Evolutionary conservation across 2,329 filamentous ascomycete species (phyloP).

Genomic region (Pyrenophora tritici-repentis): DNA sequence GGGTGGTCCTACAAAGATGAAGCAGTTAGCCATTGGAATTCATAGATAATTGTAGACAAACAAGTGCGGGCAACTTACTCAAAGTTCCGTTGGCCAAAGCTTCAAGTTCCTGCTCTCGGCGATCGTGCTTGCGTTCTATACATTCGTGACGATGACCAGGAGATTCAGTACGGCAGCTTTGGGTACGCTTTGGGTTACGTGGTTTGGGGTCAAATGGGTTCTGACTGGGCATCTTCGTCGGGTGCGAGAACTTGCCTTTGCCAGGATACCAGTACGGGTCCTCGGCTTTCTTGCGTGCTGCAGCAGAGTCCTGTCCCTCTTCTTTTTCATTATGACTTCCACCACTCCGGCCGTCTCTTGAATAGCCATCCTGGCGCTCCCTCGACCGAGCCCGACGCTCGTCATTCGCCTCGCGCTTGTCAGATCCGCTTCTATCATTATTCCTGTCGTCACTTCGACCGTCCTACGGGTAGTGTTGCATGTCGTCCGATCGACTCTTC

Average conservation of each 20-base stretch:
- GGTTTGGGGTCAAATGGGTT: neutral
- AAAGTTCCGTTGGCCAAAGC: neutral
- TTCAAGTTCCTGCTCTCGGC: conserved; percentile 2
- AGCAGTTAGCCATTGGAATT: neutral
- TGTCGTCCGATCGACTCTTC: too few relatives aligned
- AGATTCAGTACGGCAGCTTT: neutral
- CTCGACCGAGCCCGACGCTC: too few relatives aligned
- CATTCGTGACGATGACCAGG: neutral
- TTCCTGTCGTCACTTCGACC: too few relatives aligned
- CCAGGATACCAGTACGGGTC: conserved; percentile 1
- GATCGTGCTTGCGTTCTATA: conserved; percentile 3
- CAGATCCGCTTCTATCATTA: too few relatives aligned
- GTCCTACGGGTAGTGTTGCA: too few relatives aligned
- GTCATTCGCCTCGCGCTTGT: neutral
- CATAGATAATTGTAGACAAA: too few relatives aligned
- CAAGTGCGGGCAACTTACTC: neutral
- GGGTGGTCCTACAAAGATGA: neutral
- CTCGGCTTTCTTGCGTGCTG: neutral
- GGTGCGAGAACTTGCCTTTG: conserved; percentile 4
- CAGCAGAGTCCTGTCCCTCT: neutral
- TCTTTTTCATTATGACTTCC: neutral
- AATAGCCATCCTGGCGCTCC: too few relatives aligned
- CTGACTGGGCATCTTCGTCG: conserved; percentile 1
- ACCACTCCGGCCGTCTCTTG: too few relatives aligned
- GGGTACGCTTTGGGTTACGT: conserved; percentile 1